phyloP scores from a whole-genome alignment of 106 monocot genomes.

The Dendrobium officinale region DNA sequence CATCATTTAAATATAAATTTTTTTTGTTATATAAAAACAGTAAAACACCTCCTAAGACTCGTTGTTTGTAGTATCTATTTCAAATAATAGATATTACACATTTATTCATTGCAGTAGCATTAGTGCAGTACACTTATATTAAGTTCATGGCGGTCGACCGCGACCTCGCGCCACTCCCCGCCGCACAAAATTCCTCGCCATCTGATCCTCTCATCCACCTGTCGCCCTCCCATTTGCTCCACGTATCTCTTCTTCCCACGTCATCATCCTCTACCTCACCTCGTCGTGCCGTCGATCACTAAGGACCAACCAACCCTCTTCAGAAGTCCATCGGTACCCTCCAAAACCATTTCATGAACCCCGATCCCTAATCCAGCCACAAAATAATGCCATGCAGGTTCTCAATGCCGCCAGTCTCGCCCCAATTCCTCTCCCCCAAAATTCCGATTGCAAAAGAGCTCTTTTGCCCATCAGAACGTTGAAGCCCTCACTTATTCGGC shows the following conservation, averaged over 20 bases:
- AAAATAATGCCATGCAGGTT: conserved; percentile 75
- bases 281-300: neutral
- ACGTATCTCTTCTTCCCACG: too few species aligned
- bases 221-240: neutral
- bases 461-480: conserved; percentile 21
- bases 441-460: conserved; percentile 15
- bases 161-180: neutral
- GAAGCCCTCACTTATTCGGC: conserved; percentile 4
- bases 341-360: neutral
- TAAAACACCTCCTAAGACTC: too few species aligned
- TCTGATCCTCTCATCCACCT: neutral
- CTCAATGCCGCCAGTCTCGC: conserved; percentile 50
- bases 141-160: too few species aligned
- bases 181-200: neutral
- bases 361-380: neutral
- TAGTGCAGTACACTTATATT: too few species aligned
- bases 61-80: too few species aligned
- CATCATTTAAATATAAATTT: too few species aligned
- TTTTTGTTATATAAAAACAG: too few species aligned
- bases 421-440: conserved; percentile 37
- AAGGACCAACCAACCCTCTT: conserved; percentile 11
- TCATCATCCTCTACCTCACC: too few species aligned
- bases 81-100: too few species aligned
- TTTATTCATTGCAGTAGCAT: too few species aligned
- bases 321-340: neutral